Conservation (phyloP, 176 grass and related monocot genomes). For the Canna indica region DNA sequence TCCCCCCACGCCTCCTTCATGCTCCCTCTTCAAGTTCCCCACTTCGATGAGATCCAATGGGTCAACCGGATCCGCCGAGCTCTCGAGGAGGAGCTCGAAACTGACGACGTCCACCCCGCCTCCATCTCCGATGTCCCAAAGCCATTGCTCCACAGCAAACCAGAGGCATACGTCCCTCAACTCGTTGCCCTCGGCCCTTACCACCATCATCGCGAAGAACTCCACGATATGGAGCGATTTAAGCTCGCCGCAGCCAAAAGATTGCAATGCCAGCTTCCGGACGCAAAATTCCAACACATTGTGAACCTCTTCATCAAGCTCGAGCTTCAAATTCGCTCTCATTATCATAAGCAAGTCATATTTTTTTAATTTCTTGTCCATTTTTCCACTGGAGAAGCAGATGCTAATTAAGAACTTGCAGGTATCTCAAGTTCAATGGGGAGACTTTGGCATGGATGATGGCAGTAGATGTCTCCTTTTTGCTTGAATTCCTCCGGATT, state of each 20-base stretch:
- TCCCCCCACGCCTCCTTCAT: too few species aligned
- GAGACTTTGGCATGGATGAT: slow-evolving; percentile 79
- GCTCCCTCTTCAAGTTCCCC: background rate
- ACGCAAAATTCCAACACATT: slow-evolving; percentile 32
- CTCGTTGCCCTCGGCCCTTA: slow-evolving; percentile 55
- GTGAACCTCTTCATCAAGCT: slow-evolving; percentile 36
- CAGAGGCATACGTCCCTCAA: slow-evolving; percentile 64
- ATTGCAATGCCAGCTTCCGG: slow-evolving; percentile 27
- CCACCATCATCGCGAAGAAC: slow-evolving; percentile 53
- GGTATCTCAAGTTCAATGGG: slow-evolving; percentile 43
- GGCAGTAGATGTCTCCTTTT: slow-evolving; percentile 69
- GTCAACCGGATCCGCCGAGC: slow-evolving; percentile 32
- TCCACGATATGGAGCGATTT: slow-evolving; percentile 71
- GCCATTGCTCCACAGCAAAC: slow-evolving; percentile 33
- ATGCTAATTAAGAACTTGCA: too few species aligned
- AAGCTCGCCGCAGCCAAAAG: slow-evolving; percentile 57
- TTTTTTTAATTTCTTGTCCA: too few species aligned
- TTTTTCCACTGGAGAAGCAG: too few species aligned
- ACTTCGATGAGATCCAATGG: slow-evolving; percentile 59
- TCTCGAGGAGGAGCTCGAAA: slow-evolving; percentile 47
- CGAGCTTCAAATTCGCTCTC: slow-evolving; percentile 50
- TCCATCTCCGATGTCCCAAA: slow-evolving; percentile 64
- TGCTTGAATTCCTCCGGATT: slow-evolving; percentile 59
- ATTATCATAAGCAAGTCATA: too few species aligned
- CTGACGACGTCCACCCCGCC: slow-evolving; percentile 34